Evolutionary conservation across 164 flowering plant species (phyloP).

Genomic region (Vitis riparia): DNA sequence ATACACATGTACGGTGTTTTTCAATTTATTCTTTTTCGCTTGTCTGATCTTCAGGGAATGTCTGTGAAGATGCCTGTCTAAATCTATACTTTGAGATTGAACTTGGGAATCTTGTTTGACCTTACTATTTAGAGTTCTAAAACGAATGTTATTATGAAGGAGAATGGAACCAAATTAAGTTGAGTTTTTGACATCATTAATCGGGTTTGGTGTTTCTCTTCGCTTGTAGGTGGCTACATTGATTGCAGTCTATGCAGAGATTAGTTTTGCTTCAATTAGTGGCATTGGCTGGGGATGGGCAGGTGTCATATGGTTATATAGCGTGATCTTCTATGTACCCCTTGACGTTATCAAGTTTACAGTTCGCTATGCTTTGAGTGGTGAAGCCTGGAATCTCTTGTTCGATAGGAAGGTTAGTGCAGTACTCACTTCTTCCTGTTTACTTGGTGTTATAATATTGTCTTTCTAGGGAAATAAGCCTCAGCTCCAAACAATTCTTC

Average conservation of each 20-base stretch:
- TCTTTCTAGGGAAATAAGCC: neutral
- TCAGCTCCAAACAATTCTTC: neutral
- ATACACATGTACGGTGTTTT: neutral
- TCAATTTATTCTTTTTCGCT: neutral
- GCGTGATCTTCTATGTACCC: conserved; percentile 70
- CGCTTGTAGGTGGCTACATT: conserved; percentile 65
- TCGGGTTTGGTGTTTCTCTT: neutral
- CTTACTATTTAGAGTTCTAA: too few relatives aligned
- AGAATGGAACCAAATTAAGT: neutral
- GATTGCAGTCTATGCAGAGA: conserved; percentile 73
- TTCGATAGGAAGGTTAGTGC: conserved; percentile 72
- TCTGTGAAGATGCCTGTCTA: neutral
- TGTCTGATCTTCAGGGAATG: neutral
- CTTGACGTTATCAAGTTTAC: conserved; percentile 73
- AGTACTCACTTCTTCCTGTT: neutral
- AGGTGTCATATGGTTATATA: conserved; percentile 79
- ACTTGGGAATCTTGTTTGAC: neutral
- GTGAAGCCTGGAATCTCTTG: conserved; percentile 83
- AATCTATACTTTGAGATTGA: neutral
- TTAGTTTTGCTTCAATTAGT: conserved; percentile 64
- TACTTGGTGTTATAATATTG: neutral
- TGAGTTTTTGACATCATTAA: neutral
- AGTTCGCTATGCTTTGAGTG: conserved; percentile 73
- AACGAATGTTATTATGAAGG: too few relatives aligned
- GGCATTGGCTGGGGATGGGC: conserved; percentile 96